A percentile compares a stretch with the other conserved stretches of the same genome.
phyloP scores from a whole-genome alignment of 2,329 filamentous ascomycete genomes.

The Curvularia hawaiiensis region DNA sequence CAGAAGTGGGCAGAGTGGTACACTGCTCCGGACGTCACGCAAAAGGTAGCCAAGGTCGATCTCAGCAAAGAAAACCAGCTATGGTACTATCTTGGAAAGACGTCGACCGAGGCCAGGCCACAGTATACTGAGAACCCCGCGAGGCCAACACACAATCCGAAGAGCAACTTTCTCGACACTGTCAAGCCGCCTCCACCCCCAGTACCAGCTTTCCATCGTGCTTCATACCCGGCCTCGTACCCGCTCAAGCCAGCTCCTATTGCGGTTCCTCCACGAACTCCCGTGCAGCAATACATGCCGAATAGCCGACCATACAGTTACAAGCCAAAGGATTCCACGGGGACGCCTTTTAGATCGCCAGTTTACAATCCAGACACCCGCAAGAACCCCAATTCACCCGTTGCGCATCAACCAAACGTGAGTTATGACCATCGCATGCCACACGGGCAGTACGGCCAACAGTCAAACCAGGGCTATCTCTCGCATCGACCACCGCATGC shows the following conservation, averaged over 20 bases:
- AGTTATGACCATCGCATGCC: slow-evolving; percentile 40
- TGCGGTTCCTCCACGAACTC: slow-evolving; percentile 40
- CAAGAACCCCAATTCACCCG: slow-evolving; percentile 46
- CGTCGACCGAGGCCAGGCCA: slow-evolving; percentile 86
- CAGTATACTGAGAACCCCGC: slow-evolving; percentile 84
- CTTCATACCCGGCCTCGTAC: slow-evolving; percentile 48
- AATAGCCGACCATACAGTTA: slow-evolving; percentile 39
- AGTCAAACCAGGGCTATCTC: slow-evolving; percentile 25
- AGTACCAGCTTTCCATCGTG: slow-evolving; percentile 36
- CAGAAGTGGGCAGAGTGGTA: slow-evolving; percentile 72
- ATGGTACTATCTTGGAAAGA: slow-evolving; percentile 86
- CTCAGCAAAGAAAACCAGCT: slow-evolving; percentile 74
- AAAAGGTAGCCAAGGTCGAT: slow-evolving; percentile 70
- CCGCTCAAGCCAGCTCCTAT: slow-evolving; percentile 52
- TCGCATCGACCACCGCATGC: slow-evolving; percentile 26
- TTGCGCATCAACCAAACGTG: slow-evolving; percentile 47
- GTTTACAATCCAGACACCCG: slow-evolving; percentile 41
- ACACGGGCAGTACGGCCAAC: slow-evolving; percentile 31
- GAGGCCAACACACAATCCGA: slow-evolving; percentile 66
- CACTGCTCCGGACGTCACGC: slow-evolving; percentile 50
- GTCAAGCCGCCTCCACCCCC: slow-evolving; percentile 53
- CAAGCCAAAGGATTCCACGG: slow-evolving; percentile 39
- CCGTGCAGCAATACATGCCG: slow-evolving; percentile 35
- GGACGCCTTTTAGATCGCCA: slow-evolving; percentile 35
- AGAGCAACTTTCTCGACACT: slow-evolving; percentile 75